Conservation (phyloP, 768 basidiomycete species). For the Sarcomyxa edulis region DNA sequence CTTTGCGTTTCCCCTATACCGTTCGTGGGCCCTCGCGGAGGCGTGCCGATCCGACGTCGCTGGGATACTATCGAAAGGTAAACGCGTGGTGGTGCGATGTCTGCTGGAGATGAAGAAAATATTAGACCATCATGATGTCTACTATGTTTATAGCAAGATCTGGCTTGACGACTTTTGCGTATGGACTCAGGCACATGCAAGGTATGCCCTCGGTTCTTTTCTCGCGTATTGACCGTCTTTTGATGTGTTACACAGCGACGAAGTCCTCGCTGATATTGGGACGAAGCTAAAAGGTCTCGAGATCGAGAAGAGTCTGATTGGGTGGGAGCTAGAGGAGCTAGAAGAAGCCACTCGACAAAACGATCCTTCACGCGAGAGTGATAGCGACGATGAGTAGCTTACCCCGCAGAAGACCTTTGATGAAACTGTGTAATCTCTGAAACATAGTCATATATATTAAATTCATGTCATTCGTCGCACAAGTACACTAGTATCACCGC, state of each 20-base stretch:
- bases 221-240: conserved; percentile 1
- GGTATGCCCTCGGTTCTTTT: conserved; percentile 35
- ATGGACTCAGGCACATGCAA: conserved; percentile 71
- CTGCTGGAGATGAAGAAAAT: conserved; percentile 70
- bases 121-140: conserved; percentile 78
- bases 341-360: conserved; percentile 47
- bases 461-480: too few species aligned
- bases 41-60: conserved; percentile 64
- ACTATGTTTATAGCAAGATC: conserved; percentile 84
- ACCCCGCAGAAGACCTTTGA: too few species aligned
- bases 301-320: conserved; percentile 52
- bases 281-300: conserved; percentile 28
- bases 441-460: too few species aligned
- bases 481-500: too few species aligned
- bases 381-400: conserved; percentile 80
- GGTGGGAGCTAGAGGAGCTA: conserved; percentile 67
- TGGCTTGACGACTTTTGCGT: conserved; percentile 84
- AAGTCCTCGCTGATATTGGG: conserved; percentile 41
- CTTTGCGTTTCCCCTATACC: conserved; percentile 73
- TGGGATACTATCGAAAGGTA: conserved; percentile 50
- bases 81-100: conserved; percentile 55
- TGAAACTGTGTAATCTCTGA: too few species aligned
- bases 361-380: conserved; percentile 30
- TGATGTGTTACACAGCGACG: conserved; percentile 42
- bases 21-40: conserved; percentile 72